phyloP scores from a whole-genome alignment of 495 filamentous ascomycete species.

The Podospora sp. region DNA sequence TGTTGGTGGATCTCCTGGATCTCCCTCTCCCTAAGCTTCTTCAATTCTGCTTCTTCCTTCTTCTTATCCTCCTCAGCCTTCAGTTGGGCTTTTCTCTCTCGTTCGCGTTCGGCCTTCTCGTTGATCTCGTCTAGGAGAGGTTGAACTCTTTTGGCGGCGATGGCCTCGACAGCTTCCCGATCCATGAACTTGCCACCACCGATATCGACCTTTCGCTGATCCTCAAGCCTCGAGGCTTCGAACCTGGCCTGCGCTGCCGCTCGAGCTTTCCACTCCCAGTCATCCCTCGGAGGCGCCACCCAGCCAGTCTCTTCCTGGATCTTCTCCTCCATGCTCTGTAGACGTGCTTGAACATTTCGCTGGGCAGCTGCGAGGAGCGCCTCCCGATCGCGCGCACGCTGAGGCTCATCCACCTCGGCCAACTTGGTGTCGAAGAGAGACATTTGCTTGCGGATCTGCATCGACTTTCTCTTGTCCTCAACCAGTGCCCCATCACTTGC shows the following conservation, averaged over 20 bases:
- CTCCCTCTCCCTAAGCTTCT: constrained; percentile 51
- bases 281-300: constrained; percentile 66
- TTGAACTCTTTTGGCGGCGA: constrained; percentile 79
- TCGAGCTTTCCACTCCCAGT: constrained; percentile 78
- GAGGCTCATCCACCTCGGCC: constrained; percentile 70
- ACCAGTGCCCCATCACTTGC: constrained; percentile 66
- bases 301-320: constrained; percentile 77
- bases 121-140: constrained; percentile 91
- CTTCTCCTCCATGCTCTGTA: constrained; percentile 78
- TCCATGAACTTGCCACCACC: constrained; percentile 81
- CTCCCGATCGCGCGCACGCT: constrained; percentile 72
- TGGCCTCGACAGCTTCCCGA: constrained; percentile 74
- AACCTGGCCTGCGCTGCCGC: constrained; percentile 66
- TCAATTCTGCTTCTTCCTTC: constrained; percentile 47
- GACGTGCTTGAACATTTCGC: constrained; percentile 76
- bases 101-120: constrained; percentile 69
- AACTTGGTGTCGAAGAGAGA: constrained; percentile 69
- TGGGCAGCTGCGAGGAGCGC: constrained; percentile 76
- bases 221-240: constrained; percentile 47
- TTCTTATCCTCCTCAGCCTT: constrained; percentile 52
- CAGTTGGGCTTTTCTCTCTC: constrained; percentile 58
- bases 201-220: constrained; percentile 71
- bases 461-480: constrained; percentile 68
- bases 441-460: constrained; percentile 80
- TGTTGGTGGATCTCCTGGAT: constrained; percentile 46